Conservation (phyloP, 2,329 filamentous ascomycete species). For the Sporothrix pseudoabietina region DNA sequence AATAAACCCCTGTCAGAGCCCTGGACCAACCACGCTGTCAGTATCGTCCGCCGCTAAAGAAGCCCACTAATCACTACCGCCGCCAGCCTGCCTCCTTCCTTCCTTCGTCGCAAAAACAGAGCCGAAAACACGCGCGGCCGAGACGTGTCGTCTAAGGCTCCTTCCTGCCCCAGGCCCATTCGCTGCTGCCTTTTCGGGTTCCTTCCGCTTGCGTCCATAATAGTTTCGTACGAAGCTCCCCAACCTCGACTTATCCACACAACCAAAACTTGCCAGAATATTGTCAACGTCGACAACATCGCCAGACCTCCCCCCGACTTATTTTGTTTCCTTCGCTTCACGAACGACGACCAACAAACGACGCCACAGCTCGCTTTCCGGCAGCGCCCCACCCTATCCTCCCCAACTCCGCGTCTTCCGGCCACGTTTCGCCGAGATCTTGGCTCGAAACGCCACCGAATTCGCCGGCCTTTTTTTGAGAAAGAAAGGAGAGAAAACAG, state of each 20-base stretch:
- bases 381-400: neutral
- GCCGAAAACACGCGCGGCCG: conserved; percentile 19
- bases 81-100: conserved; percentile 11
- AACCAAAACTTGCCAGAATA: neutral
- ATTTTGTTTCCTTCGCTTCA: neutral
- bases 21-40: neutral
- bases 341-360: neutral
- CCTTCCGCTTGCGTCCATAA: neutral
- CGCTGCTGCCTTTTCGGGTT: conserved; percentile 19
- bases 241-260: neutral
- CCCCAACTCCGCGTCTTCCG: conserved; percentile 22
- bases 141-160: conserved; percentile 25
- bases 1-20: neutral
- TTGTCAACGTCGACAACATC: conserved; percentile 1
- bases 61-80: neutral
- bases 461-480: neutral
- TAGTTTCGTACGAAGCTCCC: neutral
- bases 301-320: too few relatives aligned
- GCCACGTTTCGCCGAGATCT: conserved; percentile 18
- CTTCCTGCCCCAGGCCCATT: neutral
- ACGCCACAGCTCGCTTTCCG: neutral
- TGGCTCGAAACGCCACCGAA: conserved; percentile 12
- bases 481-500: too few relatives aligned
- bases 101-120: conserved; percentile 21
- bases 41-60: conserved; percentile 2